Evolutionary conservation across 495 filamentous ascomycete genomes (phyloP).

Genomic region (Viridothelium virens): DNA sequence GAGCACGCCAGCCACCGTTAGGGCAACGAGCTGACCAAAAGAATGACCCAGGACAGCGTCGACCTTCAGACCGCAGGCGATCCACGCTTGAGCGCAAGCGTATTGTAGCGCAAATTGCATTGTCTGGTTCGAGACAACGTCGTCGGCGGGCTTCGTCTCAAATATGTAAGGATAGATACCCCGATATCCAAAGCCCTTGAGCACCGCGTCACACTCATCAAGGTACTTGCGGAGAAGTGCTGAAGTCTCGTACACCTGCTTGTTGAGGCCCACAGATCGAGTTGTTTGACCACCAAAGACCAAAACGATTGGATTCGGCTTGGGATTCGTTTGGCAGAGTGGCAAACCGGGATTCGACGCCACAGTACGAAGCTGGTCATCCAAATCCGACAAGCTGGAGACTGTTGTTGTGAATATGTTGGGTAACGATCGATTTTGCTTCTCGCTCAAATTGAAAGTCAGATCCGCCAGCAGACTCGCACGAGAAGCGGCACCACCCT

Average conservation of each 20-base stretch:
- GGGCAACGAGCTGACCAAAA: constrained; percentile 22
- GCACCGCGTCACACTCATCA: constrained; percentile 10
- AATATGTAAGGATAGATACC: constrained; percentile 12
- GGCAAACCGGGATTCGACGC: not conserved
- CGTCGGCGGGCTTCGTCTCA: not conserved
- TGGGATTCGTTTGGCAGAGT: not conserved
- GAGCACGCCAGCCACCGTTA: constrained; percentile 19
- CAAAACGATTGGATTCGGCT: not conserved
- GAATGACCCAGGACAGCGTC: constrained; percentile 14
- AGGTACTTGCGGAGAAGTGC: constrained; percentile 8
- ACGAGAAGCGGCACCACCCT: not conserved
- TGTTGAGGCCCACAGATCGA: not conserved
- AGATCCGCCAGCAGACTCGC: not conserved
- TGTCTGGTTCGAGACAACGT: constrained; percentile 11
- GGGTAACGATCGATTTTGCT: not conserved
- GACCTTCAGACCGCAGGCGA: constrained; percentile 14
- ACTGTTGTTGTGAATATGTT: not conserved
- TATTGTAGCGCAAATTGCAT: constrained; percentile 15
- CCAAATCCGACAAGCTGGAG: not conserved
- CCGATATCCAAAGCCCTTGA: not conserved
- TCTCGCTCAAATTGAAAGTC: not conserved
- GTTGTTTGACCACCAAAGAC: not conserved
- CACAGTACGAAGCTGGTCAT: not conserved
- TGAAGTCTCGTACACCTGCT: not conserved
- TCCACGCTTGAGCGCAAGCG: constrained; percentile 13